A percentile compares a stretch with the other conserved stretches of the same genome.
Evolutionary conservation across 352 stramenopile genomes (phyloP).

Genomic region (Globisporangium barbulae): DNA sequence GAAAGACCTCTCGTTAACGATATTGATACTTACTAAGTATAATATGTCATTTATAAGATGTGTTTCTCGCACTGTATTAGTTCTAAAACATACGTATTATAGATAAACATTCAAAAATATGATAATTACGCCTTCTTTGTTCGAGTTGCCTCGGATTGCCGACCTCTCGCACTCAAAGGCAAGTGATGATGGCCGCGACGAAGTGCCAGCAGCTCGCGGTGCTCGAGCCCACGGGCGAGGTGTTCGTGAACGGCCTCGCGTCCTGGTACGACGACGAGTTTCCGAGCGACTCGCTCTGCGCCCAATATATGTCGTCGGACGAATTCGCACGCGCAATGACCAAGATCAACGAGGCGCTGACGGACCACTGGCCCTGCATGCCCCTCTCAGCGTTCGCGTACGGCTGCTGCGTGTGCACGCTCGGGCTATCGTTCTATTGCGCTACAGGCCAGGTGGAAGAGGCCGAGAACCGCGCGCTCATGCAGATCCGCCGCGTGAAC

Average conservation of each 20-base stretch:
- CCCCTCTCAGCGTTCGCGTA: conserved; percentile 78
- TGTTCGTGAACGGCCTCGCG: conserved; percentile 79
- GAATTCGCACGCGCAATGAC: conserved; percentile 62
- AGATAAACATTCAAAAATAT: too few relatives aligned
- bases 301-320: conserved; percentile 44
- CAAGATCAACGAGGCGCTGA: conserved; percentile 79
- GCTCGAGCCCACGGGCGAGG: conserved; percentile 60
- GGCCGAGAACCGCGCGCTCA: conserved; percentile 52
- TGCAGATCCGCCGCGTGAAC: conserved; percentile 76
- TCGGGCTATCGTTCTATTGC: conserved; percentile 81
- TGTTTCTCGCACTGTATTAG: too few relatives aligned
- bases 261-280: conserved; percentile 78
- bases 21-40: not conserved
- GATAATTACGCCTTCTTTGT: too few relatives aligned
- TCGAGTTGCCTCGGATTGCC: too few relatives aligned
- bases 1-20: not conserved
- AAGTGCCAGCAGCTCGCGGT: conserved; percentile 33
- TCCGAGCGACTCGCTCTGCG: conserved; percentile 36
- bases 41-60: too few relatives aligned
- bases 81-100: too few relatives aligned
- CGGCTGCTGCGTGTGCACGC: conserved; percentile 79
- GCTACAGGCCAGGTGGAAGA: conserved; percentile 70
- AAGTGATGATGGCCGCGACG: conserved; percentile 1
- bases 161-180: not conserved
- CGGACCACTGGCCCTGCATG: conserved; percentile 84